Conservation (phyloP, 2,329 filamentous ascomycete species). For the Fusarium verrucosum region DNA sequence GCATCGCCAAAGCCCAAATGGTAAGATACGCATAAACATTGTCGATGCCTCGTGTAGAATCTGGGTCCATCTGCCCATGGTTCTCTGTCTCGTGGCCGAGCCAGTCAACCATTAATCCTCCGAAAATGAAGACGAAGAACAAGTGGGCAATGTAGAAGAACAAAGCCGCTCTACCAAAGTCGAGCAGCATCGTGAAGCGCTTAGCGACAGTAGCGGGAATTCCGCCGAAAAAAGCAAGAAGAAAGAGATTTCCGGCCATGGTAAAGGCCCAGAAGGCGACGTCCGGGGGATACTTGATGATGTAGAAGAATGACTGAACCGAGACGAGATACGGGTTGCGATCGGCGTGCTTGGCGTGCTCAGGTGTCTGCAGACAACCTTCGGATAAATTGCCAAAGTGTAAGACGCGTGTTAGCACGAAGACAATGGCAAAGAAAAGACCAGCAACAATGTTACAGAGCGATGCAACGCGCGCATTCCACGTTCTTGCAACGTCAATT, state of each 20-base stretch:
- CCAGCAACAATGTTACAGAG: constrained; percentile 46
- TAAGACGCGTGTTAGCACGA: constrained; percentile 54
- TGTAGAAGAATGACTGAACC: constrained; percentile 55
- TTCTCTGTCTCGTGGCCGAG: constrained; percentile 50
- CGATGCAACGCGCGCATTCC: constrained; percentile 42
- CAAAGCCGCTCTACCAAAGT: constrained; percentile 57
- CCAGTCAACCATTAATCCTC: constrained; percentile 36
- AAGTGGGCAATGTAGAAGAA: constrained; percentile 58
- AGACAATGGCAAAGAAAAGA: constrained; percentile 49
- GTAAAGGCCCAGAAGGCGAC: constrained; percentile 57
- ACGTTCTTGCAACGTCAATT: constrained; percentile 48
- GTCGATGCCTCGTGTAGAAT: constrained; percentile 48
- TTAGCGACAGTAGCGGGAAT: constrained; percentile 47
- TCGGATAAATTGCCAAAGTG: constrained; percentile 57
- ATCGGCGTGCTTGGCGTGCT: constrained; percentile 45
- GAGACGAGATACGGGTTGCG: constrained; percentile 56
- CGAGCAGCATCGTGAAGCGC: constrained; percentile 50
- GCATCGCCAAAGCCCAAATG: constrained; percentile 49
- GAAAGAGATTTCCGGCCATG: constrained; percentile 51
- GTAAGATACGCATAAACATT: constrained; percentile 51
- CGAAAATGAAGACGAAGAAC: constrained; percentile 46
- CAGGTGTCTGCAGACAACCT: constrained; percentile 53
- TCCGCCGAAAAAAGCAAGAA: constrained; percentile 51
- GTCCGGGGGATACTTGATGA: constrained; percentile 59
- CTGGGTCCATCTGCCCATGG: constrained; percentile 41